Percentiles rank a stretch among this genome's conserved stretches.
Conservation (phyloP, 768 basidiomycete genomes). For the Lepiota venenata region DNA sequence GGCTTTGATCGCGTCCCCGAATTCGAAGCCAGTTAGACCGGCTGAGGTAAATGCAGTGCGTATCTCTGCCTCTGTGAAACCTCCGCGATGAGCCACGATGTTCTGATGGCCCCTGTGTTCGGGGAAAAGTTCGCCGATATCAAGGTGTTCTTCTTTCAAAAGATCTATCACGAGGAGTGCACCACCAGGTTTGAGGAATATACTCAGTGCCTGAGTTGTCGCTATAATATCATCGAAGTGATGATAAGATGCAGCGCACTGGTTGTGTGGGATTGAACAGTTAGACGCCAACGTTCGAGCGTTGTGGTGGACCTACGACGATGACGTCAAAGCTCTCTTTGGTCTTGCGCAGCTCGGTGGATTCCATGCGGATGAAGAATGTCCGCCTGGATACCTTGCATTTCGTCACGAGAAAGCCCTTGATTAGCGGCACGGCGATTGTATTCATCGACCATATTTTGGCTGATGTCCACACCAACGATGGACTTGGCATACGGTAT, state of each 20-base stretch:
- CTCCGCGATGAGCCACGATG: conserved; percentile 28
- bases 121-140: conserved; percentile 18
- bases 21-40: conserved; percentile 19
- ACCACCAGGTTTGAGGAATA: conserved; percentile 54
- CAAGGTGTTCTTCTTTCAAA: conserved; percentile 23
- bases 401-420: conserved; percentile 61
- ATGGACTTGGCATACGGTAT: conserved; percentile 58
- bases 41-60: conserved; percentile 21
- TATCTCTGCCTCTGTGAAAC: conserved; percentile 23
- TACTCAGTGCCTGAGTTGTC: conserved; percentile 44
- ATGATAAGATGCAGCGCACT: conserved; percentile 68
- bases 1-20: conserved; percentile 15
- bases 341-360: conserved; percentile 43
- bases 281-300: neutral
- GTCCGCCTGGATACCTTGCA: conserved; percentile 56
- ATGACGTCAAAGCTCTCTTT: conserved; percentile 65
- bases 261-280: neutral
- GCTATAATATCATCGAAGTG: conserved; percentile 49
- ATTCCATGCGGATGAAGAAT: conserved; percentile 31
- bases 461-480: conserved; percentile 76
- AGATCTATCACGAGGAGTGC: conserved; percentile 54
- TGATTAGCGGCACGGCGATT: conserved; percentile 56
- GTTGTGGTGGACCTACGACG: conserved; percentile 42
- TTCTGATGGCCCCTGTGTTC: conserved; percentile 16
- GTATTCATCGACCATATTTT: conserved; percentile 64